Evolutionary conservation across 495 filamentous ascomycete genomes (phyloP), one percentile per base, ranked within the genome.

Genomic region (Immersiella caudata): DNA sequence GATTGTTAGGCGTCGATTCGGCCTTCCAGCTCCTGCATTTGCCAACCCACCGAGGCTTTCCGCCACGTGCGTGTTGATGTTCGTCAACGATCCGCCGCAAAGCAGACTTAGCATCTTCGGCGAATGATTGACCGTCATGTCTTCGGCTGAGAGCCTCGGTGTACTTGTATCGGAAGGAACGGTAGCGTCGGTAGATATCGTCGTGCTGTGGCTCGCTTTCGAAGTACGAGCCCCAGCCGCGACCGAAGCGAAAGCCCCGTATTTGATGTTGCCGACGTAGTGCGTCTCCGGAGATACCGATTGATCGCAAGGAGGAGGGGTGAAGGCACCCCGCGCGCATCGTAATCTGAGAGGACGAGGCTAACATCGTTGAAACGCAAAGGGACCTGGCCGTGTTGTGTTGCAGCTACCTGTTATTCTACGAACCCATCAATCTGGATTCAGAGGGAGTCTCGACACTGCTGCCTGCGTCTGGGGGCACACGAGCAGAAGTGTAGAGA

Each of bases 171-270:
- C 76, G 79, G 9, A 78, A 60, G 21, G 60, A 49, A 25, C 76
- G 76, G 40, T 80, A 74, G 1, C 79, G 79, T 20, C 76, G 80
- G 58, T 75, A 78, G 29, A 77, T 57, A 54, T 82, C 29, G 51
- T 65, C 80, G 36, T 73, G 75, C 26, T 76, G 68, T n/a, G 68
- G 70, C 49, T 78, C 76, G 14, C 74, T 67, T 65, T 82, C 76
- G 8, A 80, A 60, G 50, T 76, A 81, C 26, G 79, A 79, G 12
- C 78, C 75, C 78, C 81, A 82, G 12, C 74, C 51, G 11, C 71
- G 68, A 49, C 78, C 79, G 62, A 85, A 79, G 57, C 82, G 78
- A 67, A 84, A 84, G 63, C 61, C 71, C 20, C 85, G 81, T 11
- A 64, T 71, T 60, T 85, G 84, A 35, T 81, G 74, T 0, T 64